phyloP scores from a whole-genome alignment of 768 basidiomycete genomes.

The Termitomyces sp. region DNA sequence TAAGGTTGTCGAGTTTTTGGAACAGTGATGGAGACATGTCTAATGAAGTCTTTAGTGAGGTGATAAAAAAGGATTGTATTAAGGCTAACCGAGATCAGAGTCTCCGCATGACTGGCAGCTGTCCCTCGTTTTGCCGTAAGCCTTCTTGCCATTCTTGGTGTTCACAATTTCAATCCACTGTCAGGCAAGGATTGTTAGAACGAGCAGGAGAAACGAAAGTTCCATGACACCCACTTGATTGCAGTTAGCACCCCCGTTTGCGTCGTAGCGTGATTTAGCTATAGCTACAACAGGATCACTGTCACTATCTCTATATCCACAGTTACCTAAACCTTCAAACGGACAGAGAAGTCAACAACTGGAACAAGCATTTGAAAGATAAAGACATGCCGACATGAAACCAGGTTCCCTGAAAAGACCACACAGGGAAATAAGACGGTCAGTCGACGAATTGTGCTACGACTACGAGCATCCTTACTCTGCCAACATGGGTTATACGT shows the following conservation, averaged over 20 bases:
- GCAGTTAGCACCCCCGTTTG: constrained; percentile 49
- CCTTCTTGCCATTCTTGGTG: constrained; percentile 44
- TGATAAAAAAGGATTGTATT: not conserved
- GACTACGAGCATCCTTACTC: constrained; percentile 34
- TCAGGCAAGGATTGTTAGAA: constrained; percentile 10
- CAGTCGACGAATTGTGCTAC: not conserved
- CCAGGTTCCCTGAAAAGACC: constrained; percentile 55
- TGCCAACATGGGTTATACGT: constrained; percentile 49
- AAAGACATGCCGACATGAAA: constrained; percentile 42
- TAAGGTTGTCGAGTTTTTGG: constrained; percentile 41
- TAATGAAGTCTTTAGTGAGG: constrained; percentile 20
- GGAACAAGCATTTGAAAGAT: not conserved
- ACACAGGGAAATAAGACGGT: not conserved
- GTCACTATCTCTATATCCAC: constrained; percentile 46
- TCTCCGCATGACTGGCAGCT: constrained; percentile 52
- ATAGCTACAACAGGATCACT: constrained; percentile 61
- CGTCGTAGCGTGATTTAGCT: constrained; percentile 45
- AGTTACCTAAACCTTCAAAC: constrained; percentile 51
- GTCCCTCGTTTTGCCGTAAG: constrained; percentile 49
- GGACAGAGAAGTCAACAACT: constrained; percentile 10
- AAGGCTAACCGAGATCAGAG: constrained; percentile 45
- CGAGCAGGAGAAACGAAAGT: not conserved
- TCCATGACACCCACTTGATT: constrained; percentile 41
- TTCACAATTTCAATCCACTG: constrained; percentile 62
- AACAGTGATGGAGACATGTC: constrained; percentile 68